Conservation (phyloP, 352 stramenopile genomes). For the Plasmopara viticola region DNA sequence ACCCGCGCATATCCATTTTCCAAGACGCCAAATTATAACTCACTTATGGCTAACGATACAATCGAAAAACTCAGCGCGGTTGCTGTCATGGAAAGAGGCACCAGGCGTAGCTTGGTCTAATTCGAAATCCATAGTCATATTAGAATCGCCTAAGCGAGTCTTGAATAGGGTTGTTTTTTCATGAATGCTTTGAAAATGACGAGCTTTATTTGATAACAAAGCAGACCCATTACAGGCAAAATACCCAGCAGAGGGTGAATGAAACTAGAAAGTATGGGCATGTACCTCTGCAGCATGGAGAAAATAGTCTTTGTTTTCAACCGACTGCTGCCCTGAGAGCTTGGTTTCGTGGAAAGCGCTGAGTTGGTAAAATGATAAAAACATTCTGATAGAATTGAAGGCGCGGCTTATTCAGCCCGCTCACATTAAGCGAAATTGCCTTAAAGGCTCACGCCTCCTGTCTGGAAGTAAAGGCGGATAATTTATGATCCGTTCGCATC, state of each 20-base stretch:
- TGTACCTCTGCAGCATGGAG: neutral
- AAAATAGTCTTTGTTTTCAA: neutral
- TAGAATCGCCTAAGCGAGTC: neutral
- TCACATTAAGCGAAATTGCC: conserved; percentile 1
- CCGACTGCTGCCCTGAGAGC: neutral
- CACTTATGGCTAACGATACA: neutral
- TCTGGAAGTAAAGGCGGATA: neutral
- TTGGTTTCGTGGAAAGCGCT: conserved; percentile 1
- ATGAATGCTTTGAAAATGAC: neutral
- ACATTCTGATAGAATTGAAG: neutral
- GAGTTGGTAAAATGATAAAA: neutral
- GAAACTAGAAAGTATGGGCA: neutral
- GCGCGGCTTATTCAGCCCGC: neutral
- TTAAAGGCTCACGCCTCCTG: neutral
- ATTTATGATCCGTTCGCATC: neutral
- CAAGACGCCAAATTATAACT: neutral
- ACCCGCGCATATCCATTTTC: neutral
- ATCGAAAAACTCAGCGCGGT: neutral
- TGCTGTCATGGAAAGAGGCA: neutral
- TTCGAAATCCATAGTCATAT: neutral
- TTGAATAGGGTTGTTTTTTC: neutral
- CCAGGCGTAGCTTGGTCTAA: neutral
- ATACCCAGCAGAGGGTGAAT: neutral
- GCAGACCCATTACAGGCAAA: neutral
- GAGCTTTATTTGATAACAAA: neutral